Conservation (phyloP, 352 stramenopile species). For the Phytopythium chamaehyphon region DNA sequence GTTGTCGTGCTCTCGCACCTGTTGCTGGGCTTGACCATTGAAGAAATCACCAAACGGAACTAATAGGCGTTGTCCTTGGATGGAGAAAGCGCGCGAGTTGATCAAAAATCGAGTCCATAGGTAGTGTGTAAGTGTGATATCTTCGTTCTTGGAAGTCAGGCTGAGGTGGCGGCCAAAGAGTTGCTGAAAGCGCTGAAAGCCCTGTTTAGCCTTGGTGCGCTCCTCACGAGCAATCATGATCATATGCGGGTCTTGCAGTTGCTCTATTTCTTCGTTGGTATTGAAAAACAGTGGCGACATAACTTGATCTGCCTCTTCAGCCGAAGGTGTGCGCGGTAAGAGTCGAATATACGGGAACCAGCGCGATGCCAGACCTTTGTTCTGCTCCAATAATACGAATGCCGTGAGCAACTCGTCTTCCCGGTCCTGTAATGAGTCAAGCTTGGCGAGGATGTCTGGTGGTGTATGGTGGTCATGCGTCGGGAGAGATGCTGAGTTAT, state of each 20-base stretch:
- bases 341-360: slow-evolving; percentile 60
- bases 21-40: slow-evolving; percentile 58
- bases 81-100: slow-evolving; percentile 77
- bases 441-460: slow-evolving; percentile 23
- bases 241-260: slow-evolving; percentile 49
- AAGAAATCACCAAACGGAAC: slow-evolving; percentile 89
- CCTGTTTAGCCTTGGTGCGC: slow-evolving; percentile 16
- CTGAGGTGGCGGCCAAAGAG: slow-evolving; percentile 23
- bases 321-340: slow-evolving; percentile 20
- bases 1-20: slow-evolving; percentile 23
- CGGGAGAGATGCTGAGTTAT: too few relatives aligned
- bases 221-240: slow-evolving; percentile 22
- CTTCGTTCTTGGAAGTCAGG: slow-evolving; percentile 1
- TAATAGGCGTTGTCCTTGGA: slow-evolving; percentile 63
- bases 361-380: slow-evolving; percentile 26
- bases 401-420: slow-evolving; percentile 56
- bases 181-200: slow-evolving; percentile 36
- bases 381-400: slow-evolving; percentile 55
- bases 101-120: slow-evolving; percentile 53
- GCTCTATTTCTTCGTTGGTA: slow-evolving; percentile 16
- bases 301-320: not conserved
- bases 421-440: slow-evolving; percentile 25
- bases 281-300: slow-evolving; percentile 40
- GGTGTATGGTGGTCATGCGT: not conserved
- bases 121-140: slow-evolving; percentile 20